Conservation (phyloP, 768 basidiomycete species). For the Hypholoma fasciculare region DNA sequence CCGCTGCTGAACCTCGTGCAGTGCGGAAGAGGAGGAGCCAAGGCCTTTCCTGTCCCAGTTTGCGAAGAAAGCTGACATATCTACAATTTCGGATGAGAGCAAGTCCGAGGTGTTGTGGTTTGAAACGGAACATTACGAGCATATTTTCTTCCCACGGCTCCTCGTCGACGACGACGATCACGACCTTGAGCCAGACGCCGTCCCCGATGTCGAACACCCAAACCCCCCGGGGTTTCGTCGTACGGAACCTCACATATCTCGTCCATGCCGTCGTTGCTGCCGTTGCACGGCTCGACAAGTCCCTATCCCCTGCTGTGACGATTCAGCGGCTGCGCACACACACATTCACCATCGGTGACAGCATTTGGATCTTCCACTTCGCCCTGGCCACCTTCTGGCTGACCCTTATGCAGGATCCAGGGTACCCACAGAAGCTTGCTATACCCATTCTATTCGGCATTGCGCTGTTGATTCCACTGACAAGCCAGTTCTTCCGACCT, state of each 20-base stretch:
- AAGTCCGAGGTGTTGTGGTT: not conserved
- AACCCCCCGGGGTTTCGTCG: slow-evolving; percentile 18
- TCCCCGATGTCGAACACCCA: slow-evolving; percentile 19
- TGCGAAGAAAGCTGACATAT: not conserved
- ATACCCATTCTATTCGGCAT: slow-evolving; percentile 73
- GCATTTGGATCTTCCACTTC: slow-evolving; percentile 65
- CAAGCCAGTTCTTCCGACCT: slow-evolving; percentile 88
- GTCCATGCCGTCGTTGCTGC: slow-evolving; percentile 57
- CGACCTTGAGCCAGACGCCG: slow-evolving; percentile 10
- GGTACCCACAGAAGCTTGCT: slow-evolving; percentile 70
- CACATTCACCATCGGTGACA: slow-evolving; percentile 55
- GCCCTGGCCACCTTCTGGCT: slow-evolving; percentile 70
- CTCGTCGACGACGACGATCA: slow-evolving; percentile 17
- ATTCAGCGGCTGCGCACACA: slow-evolving; percentile 58
- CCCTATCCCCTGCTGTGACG: slow-evolving; percentile 69
- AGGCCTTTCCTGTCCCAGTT: too few species aligned
- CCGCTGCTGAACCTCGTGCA: too few species aligned
- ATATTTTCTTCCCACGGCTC: slow-evolving; percentile 17
- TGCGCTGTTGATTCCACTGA: slow-evolving; percentile 79
- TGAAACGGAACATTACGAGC: not conserved
- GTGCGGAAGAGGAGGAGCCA: too few species aligned
- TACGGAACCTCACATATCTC: slow-evolving; percentile 21
- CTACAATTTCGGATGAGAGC: not conserved
- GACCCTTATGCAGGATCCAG: slow-evolving; percentile 65
- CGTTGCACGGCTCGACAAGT: slow-evolving; percentile 71